Conservation (phyloP, 805 yeast genomes). For the Zygoascus biomembranicola region DNA sequence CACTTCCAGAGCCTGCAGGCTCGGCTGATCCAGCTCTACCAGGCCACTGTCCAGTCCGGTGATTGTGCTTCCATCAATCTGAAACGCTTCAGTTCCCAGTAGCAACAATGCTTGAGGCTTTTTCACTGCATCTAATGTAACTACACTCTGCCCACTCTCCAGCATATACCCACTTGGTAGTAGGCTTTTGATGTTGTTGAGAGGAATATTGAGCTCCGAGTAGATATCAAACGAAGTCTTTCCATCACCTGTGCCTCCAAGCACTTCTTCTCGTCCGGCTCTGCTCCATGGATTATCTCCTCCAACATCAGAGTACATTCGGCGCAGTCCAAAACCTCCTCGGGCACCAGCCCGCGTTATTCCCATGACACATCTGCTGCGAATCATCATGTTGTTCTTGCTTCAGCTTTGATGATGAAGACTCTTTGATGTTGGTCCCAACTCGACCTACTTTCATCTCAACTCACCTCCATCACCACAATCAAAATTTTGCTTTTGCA, state of each 20-base stretch:
- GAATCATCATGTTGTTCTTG: background rate
- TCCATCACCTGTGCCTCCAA: slow-evolving; percentile 2
- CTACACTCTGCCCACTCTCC: slow-evolving; percentile 43
- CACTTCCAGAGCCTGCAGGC: slow-evolving; percentile 42
- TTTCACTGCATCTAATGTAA: slow-evolving; percentile 22
- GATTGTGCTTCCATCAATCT: slow-evolving; percentile 39
- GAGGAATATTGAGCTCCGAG: slow-evolving; percentile 36
- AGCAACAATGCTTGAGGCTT: slow-evolving; percentile 24
- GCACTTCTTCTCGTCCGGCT: background rate
- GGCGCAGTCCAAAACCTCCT: background rate
- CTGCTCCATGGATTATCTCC: background rate
- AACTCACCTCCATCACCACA: too few relatives aligned
- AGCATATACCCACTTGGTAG: slow-evolving; percentile 52
- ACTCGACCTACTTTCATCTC: background rate
- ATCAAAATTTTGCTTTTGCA: background rate
- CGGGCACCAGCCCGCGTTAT: too few relatives aligned
- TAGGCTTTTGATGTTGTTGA: slow-evolving; percentile 44
- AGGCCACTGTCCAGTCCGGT: slow-evolving; percentile 44
- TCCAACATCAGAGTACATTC: background rate
- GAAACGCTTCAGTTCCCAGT: slow-evolving; percentile 46
- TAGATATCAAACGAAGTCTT: slow-evolving; percentile 31
- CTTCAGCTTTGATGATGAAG: background rate
- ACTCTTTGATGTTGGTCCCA: background rate
- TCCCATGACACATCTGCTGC: too few relatives aligned
- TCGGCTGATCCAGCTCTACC: slow-evolving; percentile 42